Percentiles rank a stretch among this genome's conserved stretches.
Conservation (phyloP, 352 stramenopile genomes). For the Pelagophyceae sp. region DNA sequence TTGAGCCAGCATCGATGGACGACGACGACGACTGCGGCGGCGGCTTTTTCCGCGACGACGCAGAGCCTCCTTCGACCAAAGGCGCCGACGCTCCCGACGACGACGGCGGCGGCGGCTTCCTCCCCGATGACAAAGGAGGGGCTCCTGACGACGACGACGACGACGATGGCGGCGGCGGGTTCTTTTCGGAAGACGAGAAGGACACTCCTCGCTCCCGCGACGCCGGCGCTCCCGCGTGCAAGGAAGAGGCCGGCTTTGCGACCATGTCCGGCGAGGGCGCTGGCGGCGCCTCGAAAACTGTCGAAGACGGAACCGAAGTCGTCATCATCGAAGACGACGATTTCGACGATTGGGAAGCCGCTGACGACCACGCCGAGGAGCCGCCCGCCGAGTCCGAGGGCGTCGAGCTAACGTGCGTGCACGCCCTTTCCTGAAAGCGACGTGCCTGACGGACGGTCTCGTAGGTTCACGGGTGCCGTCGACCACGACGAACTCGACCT, state of each 20-base stretch:
- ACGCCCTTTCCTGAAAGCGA: too few species aligned
- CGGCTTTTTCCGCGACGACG: neutral
- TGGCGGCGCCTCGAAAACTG: neutral
- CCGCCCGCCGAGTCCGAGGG: neutral
- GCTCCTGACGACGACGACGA: neutral
- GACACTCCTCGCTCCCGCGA: too few species aligned
- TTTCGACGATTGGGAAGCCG: constrained; percentile 39
- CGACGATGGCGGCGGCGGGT: constrained; percentile 33
- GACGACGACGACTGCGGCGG: neutral
- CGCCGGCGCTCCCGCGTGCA: too few species aligned
- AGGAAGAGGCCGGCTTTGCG: constrained; percentile 11
- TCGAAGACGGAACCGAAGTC: neutral
- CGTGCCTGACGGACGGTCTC: too few species aligned
- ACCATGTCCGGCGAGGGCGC: neutral
- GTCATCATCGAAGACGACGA: constrained; percentile 32
- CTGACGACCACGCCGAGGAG: constrained; percentile 10
- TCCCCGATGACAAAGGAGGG: neutral
- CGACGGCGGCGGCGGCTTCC: constrained; percentile 30
- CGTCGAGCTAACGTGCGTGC: too few species aligned
- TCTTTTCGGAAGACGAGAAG: constrained; percentile 41
- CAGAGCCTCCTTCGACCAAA: too few species aligned
- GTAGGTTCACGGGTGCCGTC: neutral
- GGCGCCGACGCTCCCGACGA: neutral
- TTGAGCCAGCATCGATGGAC: too few species aligned
- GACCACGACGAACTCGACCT: neutral